Percentiles rank a stretch among this genome's conserved stretches.
phyloP scores from a whole-genome alignment of 192 early-diverging fungal genomes.

The Pecoramyces ruminantium region DNA sequence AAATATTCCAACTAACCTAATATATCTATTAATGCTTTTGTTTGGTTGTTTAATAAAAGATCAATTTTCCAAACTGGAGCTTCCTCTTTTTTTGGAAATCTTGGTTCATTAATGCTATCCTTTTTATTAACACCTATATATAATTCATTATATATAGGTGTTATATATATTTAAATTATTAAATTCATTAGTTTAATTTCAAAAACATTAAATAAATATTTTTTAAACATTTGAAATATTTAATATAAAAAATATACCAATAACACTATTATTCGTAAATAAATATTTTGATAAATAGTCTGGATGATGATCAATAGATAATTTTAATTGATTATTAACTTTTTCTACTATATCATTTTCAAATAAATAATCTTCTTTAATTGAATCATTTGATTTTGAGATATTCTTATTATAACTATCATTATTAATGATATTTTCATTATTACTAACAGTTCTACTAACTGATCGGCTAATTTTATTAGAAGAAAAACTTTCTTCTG shows the following conservation, averaged over 20 bases:
- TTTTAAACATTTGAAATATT: no score
- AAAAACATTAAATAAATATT: no score
- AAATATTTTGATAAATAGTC: background rate
- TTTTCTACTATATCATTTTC: background rate
- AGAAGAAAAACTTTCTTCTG: background rate
- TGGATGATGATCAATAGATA: background rate
- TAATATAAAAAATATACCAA: background rate
- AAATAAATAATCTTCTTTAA: background rate
- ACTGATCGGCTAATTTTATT: no score
- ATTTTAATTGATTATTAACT: background rate
- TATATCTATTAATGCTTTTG: background rate
- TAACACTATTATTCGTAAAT: background rate
- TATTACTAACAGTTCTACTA: no score
- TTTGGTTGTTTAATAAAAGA: background rate
- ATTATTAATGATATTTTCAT: background rate
- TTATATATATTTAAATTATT: no score
- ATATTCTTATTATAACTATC: background rate
- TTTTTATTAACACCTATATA: background rate
- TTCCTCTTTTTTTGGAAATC: background rate
- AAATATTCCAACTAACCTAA: background rate
- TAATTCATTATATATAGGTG: no score
- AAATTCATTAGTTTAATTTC: no score
- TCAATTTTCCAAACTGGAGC: background rate
- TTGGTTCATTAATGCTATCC: background rate
- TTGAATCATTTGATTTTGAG: background rate